These are phyloP conservation scores for Arthrobotrys iridis DNA, from an alignment of 2,329 filamentous ascomycete species.

Conservation along the genomic window DNA sequence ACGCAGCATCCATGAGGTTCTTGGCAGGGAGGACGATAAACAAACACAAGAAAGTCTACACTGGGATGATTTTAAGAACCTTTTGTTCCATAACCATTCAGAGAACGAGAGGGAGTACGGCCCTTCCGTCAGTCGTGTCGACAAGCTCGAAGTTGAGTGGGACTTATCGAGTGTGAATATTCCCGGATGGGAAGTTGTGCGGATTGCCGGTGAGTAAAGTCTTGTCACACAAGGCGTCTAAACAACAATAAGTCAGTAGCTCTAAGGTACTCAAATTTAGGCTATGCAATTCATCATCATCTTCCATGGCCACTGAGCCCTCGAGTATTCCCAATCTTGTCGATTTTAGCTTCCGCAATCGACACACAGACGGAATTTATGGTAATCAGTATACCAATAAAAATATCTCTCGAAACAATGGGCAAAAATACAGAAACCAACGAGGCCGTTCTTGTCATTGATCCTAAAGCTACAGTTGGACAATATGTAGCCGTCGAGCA, in stretches of 20 bases:
- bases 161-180: not conserved
- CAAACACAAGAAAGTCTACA: not conserved
- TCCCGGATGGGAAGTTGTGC: constrained; percentile 22
- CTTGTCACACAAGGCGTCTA: not conserved
- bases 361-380: constrained; percentile 34
- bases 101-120: constrained; percentile 42
- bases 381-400: constrained; percentile 41
- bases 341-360: constrained; percentile 14
- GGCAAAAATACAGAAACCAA: constrained; percentile 22
- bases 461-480: constrained; percentile 24
- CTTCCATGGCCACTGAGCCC: constrained; percentile 41
- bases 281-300: constrained; percentile 44
- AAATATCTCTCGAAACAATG: constrained; percentile 6
- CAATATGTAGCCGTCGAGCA: constrained; percentile 44
- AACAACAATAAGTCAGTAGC: not conserved
- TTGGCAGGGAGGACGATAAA: not conserved
- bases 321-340: constrained; percentile 40
- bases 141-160: constrained; percentile 28
- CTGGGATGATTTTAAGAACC: constrained; percentile 35
- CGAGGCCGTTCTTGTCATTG: constrained; percentile 17
- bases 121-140: constrained; percentile 35
- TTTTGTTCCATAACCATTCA: constrained; percentile 27
- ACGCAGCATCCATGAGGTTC: constrained; percentile 35
- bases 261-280: not conserved
- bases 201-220: constrained; percentile 17